Base-by-base conservation (phyloP, 2,329 filamentous ascomycete species). In the Colletotrichum sp. region DNA sequence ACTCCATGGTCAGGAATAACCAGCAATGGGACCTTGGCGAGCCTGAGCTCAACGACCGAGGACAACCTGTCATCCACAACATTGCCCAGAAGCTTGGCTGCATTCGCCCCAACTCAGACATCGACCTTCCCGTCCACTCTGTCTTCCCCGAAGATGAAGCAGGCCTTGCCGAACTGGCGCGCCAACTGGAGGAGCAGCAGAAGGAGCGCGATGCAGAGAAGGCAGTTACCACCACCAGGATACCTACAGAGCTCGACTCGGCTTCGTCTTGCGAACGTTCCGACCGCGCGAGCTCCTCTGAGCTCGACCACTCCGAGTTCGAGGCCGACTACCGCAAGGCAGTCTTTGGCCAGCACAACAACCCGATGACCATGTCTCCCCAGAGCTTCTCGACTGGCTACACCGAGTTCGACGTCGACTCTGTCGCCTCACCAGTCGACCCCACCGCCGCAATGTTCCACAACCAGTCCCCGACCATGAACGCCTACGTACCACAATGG, bases 81-180 rank as follows among this genome's bases (percentile, higher is more conserved):
- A 93, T 93, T 75, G 91, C 91, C 39, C 88, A 90, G 78, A 92
- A 90, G 83, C 89, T 93, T 32, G 91, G 91, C 63, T 93, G 91
- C 85, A 91, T 93, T 79, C 88, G 91, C 71, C 90, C 90, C 22
- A 91, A 92, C 79, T 90, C 88, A 80, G 91, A 93, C 79, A 87
- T 90, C 81, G 87, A 92, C 81, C 84, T 91, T 66, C 90, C 90
- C 25, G 87, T 89, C 27, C 88, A 91, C 77, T 88, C 89, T 3
- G 86, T 91, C 30, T 93, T 93, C 81, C 91, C 91, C 70, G 91
- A 93, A 81, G 90, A 91, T 79, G 90, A 91, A 80, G 87, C 88
- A 15, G 91, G 90, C 73, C 86, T 93, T 80, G 85, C 86, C 16
- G 90, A 91, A 79, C 83, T 93, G 63, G 90, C 90, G 19, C 86